Base-by-base conservation (phyloP, 2,329 filamentous ascomycete genomes). In the Talaromyces albobiverticillius region DNA sequence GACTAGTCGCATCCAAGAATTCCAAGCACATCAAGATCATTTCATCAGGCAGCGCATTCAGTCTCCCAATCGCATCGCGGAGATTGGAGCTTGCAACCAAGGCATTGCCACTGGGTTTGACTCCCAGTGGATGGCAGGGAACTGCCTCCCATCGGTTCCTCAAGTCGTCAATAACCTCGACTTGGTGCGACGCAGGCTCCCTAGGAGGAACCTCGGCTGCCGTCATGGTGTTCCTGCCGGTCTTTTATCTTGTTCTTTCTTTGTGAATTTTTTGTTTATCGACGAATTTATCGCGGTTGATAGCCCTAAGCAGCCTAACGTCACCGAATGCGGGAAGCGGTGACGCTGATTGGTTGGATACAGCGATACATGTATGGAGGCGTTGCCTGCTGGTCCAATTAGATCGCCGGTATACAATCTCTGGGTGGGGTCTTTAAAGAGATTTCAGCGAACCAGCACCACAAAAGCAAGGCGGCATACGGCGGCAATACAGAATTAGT, bases 91-190 rank as follows among this genome's bases (percentile, higher is more conserved):
- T 78, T 11, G 83, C 78, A 18, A 84, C 83, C 41, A 93, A 81
- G 46, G 86, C 85, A 75, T 99, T 97, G 34, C 93, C 94, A 57
- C 88, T 81, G 1, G 94, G 93, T 67, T 91, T 94, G 60, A 97
- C 80, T 29, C 88, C 88, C 45, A 96, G 77, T 34, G 90, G 90
- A 76, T 97, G 93, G 36, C 80, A 78, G 48, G 88, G 87, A 51
- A 95, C 86, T 42, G 83, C 82, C 62, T 76, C 69, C 48, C 46
- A 53, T 46, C 54, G 55, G 29, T 53, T 55, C n/a, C 57, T 53
- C 22, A 47, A 22, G 36, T 51, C 26, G 6, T 54, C 54, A 18
- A 53, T 23, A 16, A 18, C 16, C 47, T 56, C 54, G 22, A 34
- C 34, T 16, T 38, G 38, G 22, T 13, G 43, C n/a, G 26, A 16